These are phyloP conservation scores for Cordyceps cateniannulata DNA, from an alignment of 2,329 filamentous ascomycete genomes.

Conservation along the genomic window DNA sequence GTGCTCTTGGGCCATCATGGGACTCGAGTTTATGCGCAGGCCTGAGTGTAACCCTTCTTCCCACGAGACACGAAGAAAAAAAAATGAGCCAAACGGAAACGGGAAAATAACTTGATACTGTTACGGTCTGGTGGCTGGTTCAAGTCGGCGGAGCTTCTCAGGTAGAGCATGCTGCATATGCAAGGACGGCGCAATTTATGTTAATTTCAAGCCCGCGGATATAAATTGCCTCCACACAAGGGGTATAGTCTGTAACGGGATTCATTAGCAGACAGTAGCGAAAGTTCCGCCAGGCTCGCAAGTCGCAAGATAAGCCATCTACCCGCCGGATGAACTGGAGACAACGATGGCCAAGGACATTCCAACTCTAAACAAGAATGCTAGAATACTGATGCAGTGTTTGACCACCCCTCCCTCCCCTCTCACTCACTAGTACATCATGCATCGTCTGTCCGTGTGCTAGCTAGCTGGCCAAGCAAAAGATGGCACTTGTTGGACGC, in stretches of 20 bases:
- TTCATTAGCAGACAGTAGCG: too few species aligned
- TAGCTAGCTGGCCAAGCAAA: neutral
- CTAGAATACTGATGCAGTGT: too few species aligned
- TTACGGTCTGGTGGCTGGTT: neutral
- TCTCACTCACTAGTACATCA: neutral
- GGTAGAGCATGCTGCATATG: too few species aligned
- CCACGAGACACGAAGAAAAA: neutral
- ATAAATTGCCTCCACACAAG: neutral
- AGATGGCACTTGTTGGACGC: neutral
- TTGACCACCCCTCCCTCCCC: neutral
- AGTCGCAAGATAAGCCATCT: too few species aligned
- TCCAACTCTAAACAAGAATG: too few species aligned
- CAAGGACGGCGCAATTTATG: neutral
- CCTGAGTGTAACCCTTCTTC: neutral
- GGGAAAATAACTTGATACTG: too few species aligned
- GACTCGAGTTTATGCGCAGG: neutral
- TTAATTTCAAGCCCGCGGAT: neutral
- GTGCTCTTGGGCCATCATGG: too few species aligned
- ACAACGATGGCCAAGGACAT: neutral
- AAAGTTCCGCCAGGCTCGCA: neutral
- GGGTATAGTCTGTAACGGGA: too few species aligned
- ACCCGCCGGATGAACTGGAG: neutral
- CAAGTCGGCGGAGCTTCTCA: too few species aligned
- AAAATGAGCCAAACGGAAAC: neutral
- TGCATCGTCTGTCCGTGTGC: too few species aligned